Conservation (phyloP, 2,329 filamentous ascomycete genomes). For the Conoideocrella luteorostrata region DNA sequence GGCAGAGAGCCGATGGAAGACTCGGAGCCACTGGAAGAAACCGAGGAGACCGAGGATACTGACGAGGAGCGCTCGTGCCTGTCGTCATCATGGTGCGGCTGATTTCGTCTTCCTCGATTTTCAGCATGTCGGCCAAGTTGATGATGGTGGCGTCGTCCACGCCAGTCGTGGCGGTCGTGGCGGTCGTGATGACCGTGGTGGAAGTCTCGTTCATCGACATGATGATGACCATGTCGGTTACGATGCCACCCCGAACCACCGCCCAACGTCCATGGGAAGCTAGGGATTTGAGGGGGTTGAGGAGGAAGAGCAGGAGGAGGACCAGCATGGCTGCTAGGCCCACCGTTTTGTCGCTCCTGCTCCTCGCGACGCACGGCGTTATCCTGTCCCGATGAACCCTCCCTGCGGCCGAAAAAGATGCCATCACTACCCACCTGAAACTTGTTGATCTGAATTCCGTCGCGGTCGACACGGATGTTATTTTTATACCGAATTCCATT, state of each 20-base stretch:
- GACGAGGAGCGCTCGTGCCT: conserved; percentile 24
- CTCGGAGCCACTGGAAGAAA: conserved; percentile 26
- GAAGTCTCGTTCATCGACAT: background rate
- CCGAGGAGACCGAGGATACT: conserved; percentile 27
- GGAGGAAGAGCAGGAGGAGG: too few relatives aligned
- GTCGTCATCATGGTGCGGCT: conserved; percentile 10
- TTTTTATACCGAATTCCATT: conserved; percentile 37
- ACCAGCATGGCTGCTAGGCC: background rate
- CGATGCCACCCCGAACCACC: conserved; percentile 1
- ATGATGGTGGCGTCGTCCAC: background rate
- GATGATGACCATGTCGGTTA: conserved; percentile 10
- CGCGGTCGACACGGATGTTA: conserved; percentile 35
- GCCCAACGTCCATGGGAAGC: conserved; percentile 2
- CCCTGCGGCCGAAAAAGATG: conserved; percentile 20
- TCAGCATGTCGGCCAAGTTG: background rate
- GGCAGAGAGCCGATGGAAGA: conserved; percentile 48
- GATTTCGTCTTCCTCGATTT: background rate
- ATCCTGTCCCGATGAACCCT: background rate
- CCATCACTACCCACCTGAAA: conserved; percentile 35
- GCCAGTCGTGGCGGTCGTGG: background rate
- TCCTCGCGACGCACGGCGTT: too few relatives aligned
- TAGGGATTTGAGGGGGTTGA: too few relatives aligned
- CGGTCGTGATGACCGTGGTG: conserved; percentile 13
- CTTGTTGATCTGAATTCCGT: conserved; percentile 40
- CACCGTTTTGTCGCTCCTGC: background rate